These are phyloP conservation scores for Cercospora citrullina DNA, from an alignment of 2,329 filamentous ascomycete species.

Conservation along the genomic window DNA sequence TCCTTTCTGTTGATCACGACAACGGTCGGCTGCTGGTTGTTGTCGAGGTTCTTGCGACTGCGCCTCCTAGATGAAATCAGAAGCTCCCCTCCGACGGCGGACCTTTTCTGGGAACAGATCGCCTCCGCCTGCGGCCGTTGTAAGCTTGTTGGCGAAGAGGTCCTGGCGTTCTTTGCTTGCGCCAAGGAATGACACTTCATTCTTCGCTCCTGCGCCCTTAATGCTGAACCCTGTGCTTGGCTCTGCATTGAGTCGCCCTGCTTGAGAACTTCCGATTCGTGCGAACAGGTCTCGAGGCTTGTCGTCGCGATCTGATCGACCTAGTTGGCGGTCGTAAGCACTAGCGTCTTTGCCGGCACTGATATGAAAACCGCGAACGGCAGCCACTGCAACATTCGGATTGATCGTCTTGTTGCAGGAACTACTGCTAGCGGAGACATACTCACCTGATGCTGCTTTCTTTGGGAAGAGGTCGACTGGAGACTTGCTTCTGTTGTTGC, in stretches of 20 bases:
- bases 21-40: background rate
- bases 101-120: constrained; percentile 26
- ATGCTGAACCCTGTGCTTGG: constrained; percentile 38
- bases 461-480: constrained; percentile 31
- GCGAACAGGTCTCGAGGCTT: constrained; percentile 26
- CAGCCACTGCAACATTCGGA: background rate
- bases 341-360: background rate
- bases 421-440: constrained; percentile 24
- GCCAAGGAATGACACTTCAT: constrained; percentile 37
- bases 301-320: constrained; percentile 16
- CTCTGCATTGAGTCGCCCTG: constrained; percentile 20
- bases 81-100: constrained; percentile 16
- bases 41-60: constrained; percentile 3
- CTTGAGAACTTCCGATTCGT: constrained; percentile 22
- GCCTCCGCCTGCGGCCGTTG: constrained; percentile 11
- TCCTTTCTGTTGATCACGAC: background rate
- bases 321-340: constrained; percentile 24
- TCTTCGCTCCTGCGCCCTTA: constrained; percentile 33
- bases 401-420: constrained; percentile 7
- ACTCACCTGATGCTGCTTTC: constrained; percentile 30
- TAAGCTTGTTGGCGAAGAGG: constrained; percentile 14
- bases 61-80: constrained; percentile 21
- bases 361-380: background rate
- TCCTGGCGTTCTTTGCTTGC: constrained; percentile 29
- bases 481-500: constrained; percentile 13